Evolutionary conservation across 2,329 filamentous ascomycete genomes (phyloP).

Genomic region (Epichloe gansuensis): DNA sequence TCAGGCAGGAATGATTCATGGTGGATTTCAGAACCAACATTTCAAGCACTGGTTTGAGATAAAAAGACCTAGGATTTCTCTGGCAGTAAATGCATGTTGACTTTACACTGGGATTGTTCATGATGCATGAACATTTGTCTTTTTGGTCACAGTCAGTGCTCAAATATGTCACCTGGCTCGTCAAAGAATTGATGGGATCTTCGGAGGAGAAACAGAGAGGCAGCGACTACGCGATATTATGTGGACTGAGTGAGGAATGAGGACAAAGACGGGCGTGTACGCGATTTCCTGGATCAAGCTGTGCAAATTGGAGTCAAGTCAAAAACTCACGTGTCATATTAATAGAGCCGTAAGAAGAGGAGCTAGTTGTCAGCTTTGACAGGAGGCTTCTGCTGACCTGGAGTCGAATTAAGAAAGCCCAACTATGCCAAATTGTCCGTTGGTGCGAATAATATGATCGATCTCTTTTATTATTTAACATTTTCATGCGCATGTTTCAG

Average conservation of each 20-base stretch:
- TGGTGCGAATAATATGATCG: too few species aligned
- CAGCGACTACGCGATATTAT: constrained; percentile 37
- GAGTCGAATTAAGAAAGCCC: too few species aligned
- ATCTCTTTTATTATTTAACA: too few species aligned
- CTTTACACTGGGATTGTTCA: not conserved
- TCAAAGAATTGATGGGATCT: constrained; percentile 51
- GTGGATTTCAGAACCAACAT: constrained; percentile 57
- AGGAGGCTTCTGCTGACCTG: too few species aligned
- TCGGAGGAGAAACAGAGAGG: constrained; percentile 51
- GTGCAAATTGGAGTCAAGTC: too few species aligned
- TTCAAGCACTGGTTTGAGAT: constrained; percentile 59
- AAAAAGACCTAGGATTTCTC: constrained; percentile 45
- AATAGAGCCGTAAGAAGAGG: too few species aligned
- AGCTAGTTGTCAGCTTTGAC: too few species aligned
- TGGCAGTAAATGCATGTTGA: constrained; percentile 47
- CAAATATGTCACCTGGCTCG: constrained; percentile 43
- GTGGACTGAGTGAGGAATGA: constrained; percentile 21
- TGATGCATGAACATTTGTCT: not conserved
- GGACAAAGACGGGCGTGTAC: not conserved
- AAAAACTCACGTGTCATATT: too few species aligned
- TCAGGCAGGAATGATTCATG: constrained; percentile 56
- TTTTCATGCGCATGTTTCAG: too few species aligned
- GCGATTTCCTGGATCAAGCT: too few species aligned
- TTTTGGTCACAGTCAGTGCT: not conserved
- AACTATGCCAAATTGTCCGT: too few species aligned